These are phyloP conservation scores for Coffea humblotiana DNA, from an alignment of 305 asterid species.

Conservation along the genomic window DNA sequence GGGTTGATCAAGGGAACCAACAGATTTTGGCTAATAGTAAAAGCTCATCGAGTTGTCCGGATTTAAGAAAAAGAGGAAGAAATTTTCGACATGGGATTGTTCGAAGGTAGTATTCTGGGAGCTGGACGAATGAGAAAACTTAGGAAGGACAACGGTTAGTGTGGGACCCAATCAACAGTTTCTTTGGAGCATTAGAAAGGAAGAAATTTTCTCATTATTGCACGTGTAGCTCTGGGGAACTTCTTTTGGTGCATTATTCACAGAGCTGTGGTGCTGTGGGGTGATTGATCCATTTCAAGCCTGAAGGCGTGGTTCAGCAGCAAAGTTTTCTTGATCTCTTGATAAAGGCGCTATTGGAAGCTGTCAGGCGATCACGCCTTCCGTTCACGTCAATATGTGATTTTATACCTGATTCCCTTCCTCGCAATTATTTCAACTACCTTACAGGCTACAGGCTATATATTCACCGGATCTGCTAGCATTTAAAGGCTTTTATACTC, in stretches of 20 bases:
- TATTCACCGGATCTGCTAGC: too few relatives aligned
- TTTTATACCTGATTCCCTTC: too few relatives aligned
- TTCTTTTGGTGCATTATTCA: too few relatives aligned
- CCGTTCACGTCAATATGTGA: not conserved
- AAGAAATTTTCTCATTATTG: not conserved
- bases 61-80: not conserved
- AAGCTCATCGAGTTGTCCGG: slow-evolving; percentile 7
- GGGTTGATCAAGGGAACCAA: not conserved
- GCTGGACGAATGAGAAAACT: slow-evolving; percentile 22
- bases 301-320: not conserved
- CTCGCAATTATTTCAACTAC: too few relatives aligned
- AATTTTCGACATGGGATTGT: slow-evolving; percentile 14
- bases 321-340: not conserved
- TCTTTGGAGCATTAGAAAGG: not conserved
- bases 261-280: too few relatives aligned
- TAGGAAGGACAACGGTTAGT: slow-evolving; percentile 42
- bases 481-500: too few relatives aligned
- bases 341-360: not conserved
- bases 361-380: not conserved
- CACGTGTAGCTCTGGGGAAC: not conserved
- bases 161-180: slow-evolving; percentile 47
- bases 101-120: slow-evolving; percentile 11
- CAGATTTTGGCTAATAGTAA: not conserved
- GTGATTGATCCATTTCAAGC: too few relatives aligned
- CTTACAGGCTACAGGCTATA: too few relatives aligned